Conservation (phyloP, 805 yeast genomes). For the Myxozyma monticola region DNA sequence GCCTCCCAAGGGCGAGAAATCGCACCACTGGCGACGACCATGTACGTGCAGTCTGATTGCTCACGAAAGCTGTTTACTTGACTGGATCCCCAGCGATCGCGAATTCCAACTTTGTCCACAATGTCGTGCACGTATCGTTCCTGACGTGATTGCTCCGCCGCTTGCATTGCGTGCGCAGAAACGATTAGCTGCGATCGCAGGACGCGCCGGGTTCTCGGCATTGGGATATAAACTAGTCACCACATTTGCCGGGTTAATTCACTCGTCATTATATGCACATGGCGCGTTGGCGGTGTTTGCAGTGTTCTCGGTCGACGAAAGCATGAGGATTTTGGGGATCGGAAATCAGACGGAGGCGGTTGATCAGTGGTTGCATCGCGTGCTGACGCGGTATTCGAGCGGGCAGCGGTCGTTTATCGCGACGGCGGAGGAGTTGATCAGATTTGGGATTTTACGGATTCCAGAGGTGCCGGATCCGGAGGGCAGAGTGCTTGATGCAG, state of each 20-base stretch:
- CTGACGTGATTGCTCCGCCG: constrained; percentile 10
- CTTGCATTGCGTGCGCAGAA: constrained; percentile 7
- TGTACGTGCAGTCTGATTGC: constrained; percentile 49
- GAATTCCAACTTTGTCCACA: constrained; percentile 22
- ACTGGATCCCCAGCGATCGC: constrained; percentile 39
- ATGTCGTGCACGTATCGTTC: constrained; percentile 12
- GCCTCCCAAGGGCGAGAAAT: constrained; percentile 36
- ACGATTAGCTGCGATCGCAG: constrained; percentile 23
- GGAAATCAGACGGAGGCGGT: not conserved
- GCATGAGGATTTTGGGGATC: constrained; percentile 4
- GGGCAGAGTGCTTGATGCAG: too few relatives aligned
- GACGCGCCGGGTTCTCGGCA: constrained; percentile 10
- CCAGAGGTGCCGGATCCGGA: too few relatives aligned
- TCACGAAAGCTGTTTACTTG: constrained; percentile 47
- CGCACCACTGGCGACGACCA: constrained; percentile 48
- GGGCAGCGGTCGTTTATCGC: not conserved
- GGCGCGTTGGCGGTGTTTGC: constrained; percentile 36
- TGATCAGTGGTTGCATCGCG: not conserved
- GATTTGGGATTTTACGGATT: not conserved
- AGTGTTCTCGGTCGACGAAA: constrained; percentile 33
- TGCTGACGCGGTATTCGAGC: too few relatives aligned
- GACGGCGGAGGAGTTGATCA: not conserved
- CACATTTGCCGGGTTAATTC: constrained; percentile 26
- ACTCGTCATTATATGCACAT: constrained; percentile 34
- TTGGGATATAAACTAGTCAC: not conserved